Conservation (phyloP, 257 asterid genomes). For the Osmanthus fragrans region DNA sequence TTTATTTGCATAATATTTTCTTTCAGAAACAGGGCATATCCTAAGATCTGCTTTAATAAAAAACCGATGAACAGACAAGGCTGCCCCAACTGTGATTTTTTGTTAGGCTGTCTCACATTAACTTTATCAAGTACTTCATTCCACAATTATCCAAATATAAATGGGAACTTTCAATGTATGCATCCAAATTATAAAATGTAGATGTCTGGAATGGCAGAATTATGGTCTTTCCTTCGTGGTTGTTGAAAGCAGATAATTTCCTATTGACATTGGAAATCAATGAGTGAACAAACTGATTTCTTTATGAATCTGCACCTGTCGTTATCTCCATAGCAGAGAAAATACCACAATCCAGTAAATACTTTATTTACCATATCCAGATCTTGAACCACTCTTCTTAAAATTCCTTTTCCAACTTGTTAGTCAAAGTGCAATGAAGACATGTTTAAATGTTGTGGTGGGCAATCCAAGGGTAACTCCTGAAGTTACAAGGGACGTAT, state of each 20-base stretch:
- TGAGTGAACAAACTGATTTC: not conserved
- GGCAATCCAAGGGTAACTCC: constrained; percentile 98
- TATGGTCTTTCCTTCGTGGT: not conserved
- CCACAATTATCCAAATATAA: too few species aligned
- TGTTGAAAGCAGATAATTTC: not conserved
- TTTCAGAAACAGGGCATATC: not conserved
- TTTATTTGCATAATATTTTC: not conserved
- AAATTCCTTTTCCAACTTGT: not conserved
- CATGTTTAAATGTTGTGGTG: constrained; percentile 24
- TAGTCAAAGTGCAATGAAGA: constrained; percentile 6
- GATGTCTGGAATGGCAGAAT: not conserved
- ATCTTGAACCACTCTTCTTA: not conserved
- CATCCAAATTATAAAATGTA: too few species aligned
- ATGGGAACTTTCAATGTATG: not conserved
- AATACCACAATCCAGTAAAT: too few species aligned
- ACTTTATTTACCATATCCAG: not conserved
- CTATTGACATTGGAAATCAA: not conserved
- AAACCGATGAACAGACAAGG: too few species aligned
- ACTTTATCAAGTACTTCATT: too few species aligned
- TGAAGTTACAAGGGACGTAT: constrained; percentile 91
- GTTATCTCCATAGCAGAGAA: not conserved
- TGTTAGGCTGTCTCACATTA: not conserved
- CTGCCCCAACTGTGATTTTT: too few species aligned
- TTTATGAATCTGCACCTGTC: not conserved
- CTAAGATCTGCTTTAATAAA: not conserved